Percentiles rank a stretch among this genome's conserved stretches.
phyloP scores from a whole-genome alignment of 805 yeast genomes.

The Cyberlindnera meyerae region DNA sequence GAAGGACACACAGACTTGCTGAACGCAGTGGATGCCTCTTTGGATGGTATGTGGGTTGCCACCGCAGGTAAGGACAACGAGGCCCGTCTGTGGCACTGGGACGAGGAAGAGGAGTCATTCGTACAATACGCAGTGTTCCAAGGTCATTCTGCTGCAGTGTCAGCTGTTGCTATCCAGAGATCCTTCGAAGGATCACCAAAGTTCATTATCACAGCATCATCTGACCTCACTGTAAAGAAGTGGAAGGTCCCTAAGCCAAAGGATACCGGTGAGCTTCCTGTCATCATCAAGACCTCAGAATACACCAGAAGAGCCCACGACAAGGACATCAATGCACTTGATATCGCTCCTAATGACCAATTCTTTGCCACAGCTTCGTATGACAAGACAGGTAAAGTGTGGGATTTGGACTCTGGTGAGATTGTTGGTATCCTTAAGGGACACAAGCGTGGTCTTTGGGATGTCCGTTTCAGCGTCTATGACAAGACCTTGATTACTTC shows the following conservation, averaged over 20 bases:
- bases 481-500: conserved; percentile 76
- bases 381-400: conserved; percentile 85
- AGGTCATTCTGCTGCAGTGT: conserved; percentile 86
- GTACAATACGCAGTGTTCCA: conserved; percentile 54
- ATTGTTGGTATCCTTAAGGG: conserved; percentile 79
- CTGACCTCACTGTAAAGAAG: conserved; percentile 79
- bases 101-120: conserved; percentile 37
- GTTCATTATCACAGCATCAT: conserved; percentile 80
- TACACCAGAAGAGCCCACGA: conserved; percentile 96
- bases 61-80: conserved; percentile 88
- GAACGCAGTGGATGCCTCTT: conserved; percentile 70
- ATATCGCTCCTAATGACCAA: conserved; percentile 86
- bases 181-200: conserved; percentile 41
- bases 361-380: conserved; percentile 90
- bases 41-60: conserved; percentile 84
- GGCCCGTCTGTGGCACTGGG: conserved; percentile 77
- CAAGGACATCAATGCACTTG: conserved; percentile 88
- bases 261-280: conserved; percentile 30
- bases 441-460: conserved; percentile 95
- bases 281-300: conserved; percentile 54
- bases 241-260: conserved; percentile 82
- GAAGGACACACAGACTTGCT: conserved; percentile 86
- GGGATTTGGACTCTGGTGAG: conserved; percentile 87
- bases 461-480: conserved; percentile 72
- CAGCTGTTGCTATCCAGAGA: conserved; percentile 70